Evolutionary conservation across 1,139 yeast species (phyloP).

Genomic region (Pichia sp.): DNA sequence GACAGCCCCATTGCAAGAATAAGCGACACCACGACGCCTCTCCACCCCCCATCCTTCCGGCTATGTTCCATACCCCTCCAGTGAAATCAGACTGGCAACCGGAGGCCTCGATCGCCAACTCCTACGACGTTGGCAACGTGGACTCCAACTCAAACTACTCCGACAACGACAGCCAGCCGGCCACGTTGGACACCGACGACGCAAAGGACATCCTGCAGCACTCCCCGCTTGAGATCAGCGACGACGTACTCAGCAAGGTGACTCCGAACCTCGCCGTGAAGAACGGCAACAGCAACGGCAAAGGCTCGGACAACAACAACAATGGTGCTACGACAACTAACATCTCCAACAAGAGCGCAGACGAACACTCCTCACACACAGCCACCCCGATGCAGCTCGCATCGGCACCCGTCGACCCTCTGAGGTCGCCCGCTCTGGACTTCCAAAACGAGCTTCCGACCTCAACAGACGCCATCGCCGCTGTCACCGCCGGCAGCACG

Average conservation of each 20-base stretch:
- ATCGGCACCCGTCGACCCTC: neutral
- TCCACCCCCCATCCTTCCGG: neutral
- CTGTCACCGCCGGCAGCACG: too few relatives aligned
- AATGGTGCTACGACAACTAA: too few relatives aligned
- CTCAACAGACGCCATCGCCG: neutral
- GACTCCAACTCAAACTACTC: constrained; percentile 7
- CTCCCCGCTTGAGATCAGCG: neutral
- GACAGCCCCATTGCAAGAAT: too few relatives aligned
- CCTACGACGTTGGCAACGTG: constrained; percentile 18
- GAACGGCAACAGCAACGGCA: neutral
- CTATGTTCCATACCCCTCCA: constrained; percentile 34
- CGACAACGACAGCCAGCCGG: constrained; percentile 8
- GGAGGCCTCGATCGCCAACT: constrained; percentile 23
- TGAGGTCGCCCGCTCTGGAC: neutral
- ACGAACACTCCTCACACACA: too few relatives aligned
- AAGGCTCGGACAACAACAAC: neutral
- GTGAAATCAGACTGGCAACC: constrained; percentile 29
- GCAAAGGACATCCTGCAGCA: constrained; percentile 1
- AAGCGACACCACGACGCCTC: too few relatives aligned
- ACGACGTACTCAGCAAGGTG: constrained; percentile 6
- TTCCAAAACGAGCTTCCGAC: neutral
- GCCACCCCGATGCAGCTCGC: too few relatives aligned
- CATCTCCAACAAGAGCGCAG: too few relatives aligned
- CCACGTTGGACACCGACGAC: constrained; percentile 10
- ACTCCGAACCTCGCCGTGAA: neutral